Evolutionary conservation across 2,329 filamentous ascomycete species (phyloP).

Genomic region (Diaporthe australafricana): DNA sequence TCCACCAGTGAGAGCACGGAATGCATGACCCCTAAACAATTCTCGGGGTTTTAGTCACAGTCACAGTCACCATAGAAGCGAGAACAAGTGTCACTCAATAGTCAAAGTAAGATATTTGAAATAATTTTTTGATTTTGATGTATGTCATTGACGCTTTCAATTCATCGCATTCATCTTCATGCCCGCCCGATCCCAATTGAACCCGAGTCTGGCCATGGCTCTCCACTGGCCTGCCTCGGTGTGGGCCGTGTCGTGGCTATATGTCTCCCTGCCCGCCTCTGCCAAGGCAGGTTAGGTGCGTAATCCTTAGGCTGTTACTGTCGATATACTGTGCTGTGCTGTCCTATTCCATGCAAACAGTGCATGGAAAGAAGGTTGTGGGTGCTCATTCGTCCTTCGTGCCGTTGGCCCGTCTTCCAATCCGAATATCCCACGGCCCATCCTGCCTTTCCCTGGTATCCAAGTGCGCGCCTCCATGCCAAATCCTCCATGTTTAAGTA

Average conservation of each 20-base stretch:
- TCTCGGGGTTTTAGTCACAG: too few relatives aligned
- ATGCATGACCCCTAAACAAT: too few relatives aligned
- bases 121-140: neutral
- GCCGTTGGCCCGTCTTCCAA: neutral
- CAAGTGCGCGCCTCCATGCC: constrained; percentile 12
- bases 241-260: neutral
- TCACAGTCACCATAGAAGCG: neutral
- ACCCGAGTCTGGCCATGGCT: too few relatives aligned
- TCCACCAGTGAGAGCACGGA: too few relatives aligned
- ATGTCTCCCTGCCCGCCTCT: neutral
- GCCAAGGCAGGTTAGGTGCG: neutral
- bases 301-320: neutral
- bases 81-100: too few relatives aligned
- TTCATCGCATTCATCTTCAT: constrained; percentile 21
- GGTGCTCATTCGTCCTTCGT: neutral
- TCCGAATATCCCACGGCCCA: neutral
- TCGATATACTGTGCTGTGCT: constrained; percentile 1
- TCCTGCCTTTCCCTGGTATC: neutral
- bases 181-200: neutral
- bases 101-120: neutral
- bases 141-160: constrained; percentile 24
- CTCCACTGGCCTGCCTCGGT: too few relatives aligned
- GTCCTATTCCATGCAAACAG: neutral
- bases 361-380: neutral
- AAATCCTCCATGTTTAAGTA: neutral